Base-by-base conservation (phyloP, 164 flowering plant species). In the Magnolia sinica region DNA sequence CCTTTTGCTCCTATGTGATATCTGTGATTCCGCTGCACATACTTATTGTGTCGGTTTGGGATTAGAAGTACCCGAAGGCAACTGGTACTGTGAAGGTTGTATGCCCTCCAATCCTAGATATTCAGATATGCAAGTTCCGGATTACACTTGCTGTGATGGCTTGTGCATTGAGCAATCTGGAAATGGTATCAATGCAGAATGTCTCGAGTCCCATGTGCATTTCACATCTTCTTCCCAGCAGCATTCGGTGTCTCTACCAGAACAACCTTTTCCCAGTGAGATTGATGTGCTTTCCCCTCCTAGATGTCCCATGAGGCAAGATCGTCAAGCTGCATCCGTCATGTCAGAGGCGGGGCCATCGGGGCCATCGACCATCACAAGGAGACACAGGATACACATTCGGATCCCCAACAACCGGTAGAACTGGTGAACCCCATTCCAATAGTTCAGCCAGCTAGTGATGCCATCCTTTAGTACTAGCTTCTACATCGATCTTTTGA, bases 21-120 rank as follows among this genome's bases (percentile, higher is more conserved):
- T 92, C 31, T 96, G 99, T 86, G 99, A 96, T 87, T 93, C 99
- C 67, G 87, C 99, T 77, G 98, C 98, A 22, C 99, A 96, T 80
- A 96, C 99, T 65, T 96, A 84, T 79, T 96, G 99, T 78, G 98
- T 95, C 81, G 98, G 98, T 72, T 90, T 96, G 31, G 98, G 98
- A 63, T 80, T 85, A 78, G 94, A 91, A 82, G 99, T 95, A 19
- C 99, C 99, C 6, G 98, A 90, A 81, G 99, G 98, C 19, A 92
- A 93, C 83, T 96, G 99, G 99, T 96, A 91, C 73, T 96, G 99
- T 80, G 88, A 88, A 76, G 95, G 90, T 77, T 96, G 99, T 70
- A 84, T 90, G 73, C 87, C 90, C 50, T 84, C 85, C 78, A 92
- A 88, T 68, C 82, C 83, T 72, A 92, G 83, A 72, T 84, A 89